Evolutionary conservation across 257 asterid genomes (phyloP), one percentile per base, ranked within the genome.

Genomic region (Fraxinus anomala): DNA sequence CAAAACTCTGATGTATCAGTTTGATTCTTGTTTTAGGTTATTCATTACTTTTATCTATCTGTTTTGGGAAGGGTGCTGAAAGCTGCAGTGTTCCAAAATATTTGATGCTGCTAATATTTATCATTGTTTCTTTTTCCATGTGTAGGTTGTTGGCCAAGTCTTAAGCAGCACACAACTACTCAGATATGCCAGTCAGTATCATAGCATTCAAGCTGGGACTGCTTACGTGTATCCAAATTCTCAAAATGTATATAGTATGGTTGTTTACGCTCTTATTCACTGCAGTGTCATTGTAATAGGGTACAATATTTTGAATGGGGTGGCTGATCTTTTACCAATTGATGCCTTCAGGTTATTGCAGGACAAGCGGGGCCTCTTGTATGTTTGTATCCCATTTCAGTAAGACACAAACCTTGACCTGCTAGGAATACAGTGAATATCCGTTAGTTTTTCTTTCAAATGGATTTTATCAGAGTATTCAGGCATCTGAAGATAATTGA

Each of bases 301-400:
- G 11, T 24, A 24, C 33, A 24, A 21, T 5, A 9, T 23, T 61
- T 61, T 30, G 1, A 61, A 23, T 61, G 31, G 5, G 68, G 33
- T 21, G 68, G 13, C 68, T 61, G 16, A 61, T 23, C 68, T 9
- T 21, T 9, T 61, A 7, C 33, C 17, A 2, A 21, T 65, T 68
- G 47, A 24, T 17, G 7, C 78, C 79, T 63, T 33, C 81, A 87
- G 90, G 86, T 79, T 72, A 80, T 82, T 84, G 80, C 80, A 73
- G 86, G 85, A 67, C 87, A 80, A 17, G 12, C 68, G 73, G 83
- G 91, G 67, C 89, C 92, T 68, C 87, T 88, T 80, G 89, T 89
- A 81, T 87, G 88, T 73, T 70, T 88, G 89, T 94, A 83, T 79
- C 90, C 86, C 11, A 78, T 83, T 77, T 69, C 87, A 61, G 90